Evolutionary conservation across 2,329 filamentous ascomycete species (phyloP), one percentile per base, ranked within the genome.

Genomic region (Lecanicillium sp.): DNA sequence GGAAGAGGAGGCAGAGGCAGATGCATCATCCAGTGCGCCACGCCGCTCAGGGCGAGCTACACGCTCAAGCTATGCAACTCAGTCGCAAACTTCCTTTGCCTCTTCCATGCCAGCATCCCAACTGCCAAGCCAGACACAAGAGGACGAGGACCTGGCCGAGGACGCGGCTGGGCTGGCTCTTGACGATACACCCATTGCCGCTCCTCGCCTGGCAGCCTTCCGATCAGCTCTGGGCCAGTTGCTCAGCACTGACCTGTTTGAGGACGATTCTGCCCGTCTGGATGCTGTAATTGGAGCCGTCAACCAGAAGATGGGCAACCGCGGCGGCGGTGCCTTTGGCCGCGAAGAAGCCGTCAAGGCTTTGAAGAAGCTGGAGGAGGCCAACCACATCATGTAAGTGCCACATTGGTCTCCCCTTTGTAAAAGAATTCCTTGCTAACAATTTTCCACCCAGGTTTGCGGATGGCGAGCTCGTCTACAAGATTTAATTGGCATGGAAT

Each of bases 311-410:
- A 51, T 95, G 33, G 71, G 74, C 12, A 53, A 62, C 30, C 51
- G 62, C 3, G 56, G 65, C 18, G 72, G 72, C 4, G 73, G 74
- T 7, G 62, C 70, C 28, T 98, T 95, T 62, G 72, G 69, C 18
- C 72, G 72, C 28, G 68, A 67, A 0, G 92, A 98, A 62, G 87
- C 84, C 1, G 66, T 83, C 42, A 76, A 81, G 59, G 89, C 87
- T 32, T 66, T 98, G 41, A 77, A 78, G 60, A 79, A 74, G 56
- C 81, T 98, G 77, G 82, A 87, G 52, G 80, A 85, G 47, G 70
- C 74, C 51, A 96, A 96, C 60, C 81, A 90, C 67, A 81, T 98
- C 56, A 98, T 98, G 89, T 90, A 68, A 76, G 85, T 79, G 40
- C 35, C 19, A 8, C 17, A 19, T 27, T 17, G 35, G 36, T 17